A percentile compares a stretch with the other conserved stretches of the same genome.
Conservation (phyloP, 164 flowering plant species). For the Vitis rotundifolia region DNA sequence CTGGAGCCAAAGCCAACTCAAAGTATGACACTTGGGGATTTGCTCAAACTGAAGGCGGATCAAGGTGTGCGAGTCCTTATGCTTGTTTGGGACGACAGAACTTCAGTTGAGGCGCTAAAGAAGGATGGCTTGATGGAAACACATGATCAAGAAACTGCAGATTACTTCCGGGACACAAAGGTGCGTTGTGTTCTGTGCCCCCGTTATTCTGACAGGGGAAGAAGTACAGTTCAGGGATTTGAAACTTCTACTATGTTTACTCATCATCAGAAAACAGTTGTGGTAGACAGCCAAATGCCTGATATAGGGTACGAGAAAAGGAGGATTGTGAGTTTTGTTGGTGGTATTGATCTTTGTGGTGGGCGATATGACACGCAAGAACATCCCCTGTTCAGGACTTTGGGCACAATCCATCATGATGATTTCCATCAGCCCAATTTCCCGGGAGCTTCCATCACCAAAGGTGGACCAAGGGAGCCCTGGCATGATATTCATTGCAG, state of each 20-base stretch:
- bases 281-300: constrained; percentile 47
- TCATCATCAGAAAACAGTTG: constrained; percentile 67
- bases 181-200: constrained; percentile 63
- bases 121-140: constrained; percentile 64
- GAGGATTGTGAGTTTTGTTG: constrained; percentile 59
- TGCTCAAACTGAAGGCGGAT: constrained; percentile 56
- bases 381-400: constrained; percentile 61
- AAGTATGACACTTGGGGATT: constrained; percentile 51
- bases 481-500: constrained; percentile 79
- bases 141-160: constrained; percentile 59
- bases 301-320: constrained; percentile 27
- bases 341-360: constrained; percentile 80
- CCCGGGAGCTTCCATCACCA: constrained; percentile 42
- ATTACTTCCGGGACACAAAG: constrained; percentile 44
- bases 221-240: constrained; percentile 41
- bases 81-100: constrained; percentile 77
- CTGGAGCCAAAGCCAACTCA: constrained; percentile 30
- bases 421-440: constrained; percentile 82
- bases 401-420: constrained; percentile 39
- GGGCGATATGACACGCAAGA: constrained; percentile 63
- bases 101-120: constrained; percentile 40
- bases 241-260: constrained; percentile 55
- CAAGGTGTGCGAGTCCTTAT: constrained; percentile 60
- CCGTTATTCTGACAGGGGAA: constrained; percentile 43
- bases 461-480: constrained; percentile 85